Evolutionary conservation across 1,284 basidiomycete species (phyloP), one percentile per base, ranked within the genome.

Genomic region (Trichosporon asahii): DNA sequence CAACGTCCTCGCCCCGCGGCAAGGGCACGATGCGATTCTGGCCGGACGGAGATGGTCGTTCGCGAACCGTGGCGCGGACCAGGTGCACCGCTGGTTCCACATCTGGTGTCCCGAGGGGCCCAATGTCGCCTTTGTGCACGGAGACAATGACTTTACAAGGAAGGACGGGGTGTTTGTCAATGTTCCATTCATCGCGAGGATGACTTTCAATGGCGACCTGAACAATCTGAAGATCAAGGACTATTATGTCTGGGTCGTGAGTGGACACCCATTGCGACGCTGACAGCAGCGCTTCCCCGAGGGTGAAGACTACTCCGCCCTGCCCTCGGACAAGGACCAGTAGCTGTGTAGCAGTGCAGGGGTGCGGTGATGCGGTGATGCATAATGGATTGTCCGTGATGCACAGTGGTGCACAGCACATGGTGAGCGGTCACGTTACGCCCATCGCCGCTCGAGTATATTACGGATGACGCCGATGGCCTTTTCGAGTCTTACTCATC

Each of bases 171-270:
- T 29, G 35, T 8, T 27, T 8, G 31, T 67, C 31, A 57, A 57
- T 5, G 29, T 67, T 3, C 29, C 49, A 23, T 67, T 35, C 35
- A 29, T 35, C 18, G 66, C 33, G 3, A 33, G 35, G 2, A 29
- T 67, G 35, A 60, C 40, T 55, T 29, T 67, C 55, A 61, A 61
- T 35, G 63, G 63, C 23, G 15, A 65, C 27, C 21, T 25, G 25
- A 21, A 53, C 49, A 23, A 61, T 2, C 46, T 49, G 18, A 60
- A 23, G 66, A 21, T 67, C n/a, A 57, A 15, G 18, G 66, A 60
- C 55, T 67, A 66, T 53, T 53, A 40, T 14, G 66, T 60, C 37
- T 66, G 66, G 66, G 37, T 67, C 18, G 66, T 67, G 66, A 61
- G 66, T 67, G 18, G 14, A 11, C 21, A 2, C 21, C n/a, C 49